Evolutionary conservation across 208 protist genomes (phyloP).

Genomic region (Wallacemonas collosoma): DNA sequence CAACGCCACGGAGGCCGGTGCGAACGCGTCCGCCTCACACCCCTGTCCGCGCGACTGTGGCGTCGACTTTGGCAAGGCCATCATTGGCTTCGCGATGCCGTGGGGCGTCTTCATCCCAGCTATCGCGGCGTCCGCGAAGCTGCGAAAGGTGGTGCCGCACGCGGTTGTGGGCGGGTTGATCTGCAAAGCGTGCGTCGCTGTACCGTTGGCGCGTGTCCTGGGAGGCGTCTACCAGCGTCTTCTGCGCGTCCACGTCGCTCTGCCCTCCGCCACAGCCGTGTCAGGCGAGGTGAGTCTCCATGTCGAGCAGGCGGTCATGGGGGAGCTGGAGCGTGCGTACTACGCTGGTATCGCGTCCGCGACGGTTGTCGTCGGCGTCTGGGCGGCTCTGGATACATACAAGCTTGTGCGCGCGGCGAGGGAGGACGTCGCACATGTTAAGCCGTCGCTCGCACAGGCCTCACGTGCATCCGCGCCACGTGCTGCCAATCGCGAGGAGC

Average conservation of each 20-base stretch:
- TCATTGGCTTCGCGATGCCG: constrained; percentile 30
- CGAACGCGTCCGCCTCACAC: neutral
- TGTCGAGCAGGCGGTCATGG: constrained; percentile 24
- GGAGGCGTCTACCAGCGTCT: constrained; percentile 28
- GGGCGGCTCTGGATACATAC: constrained; percentile 21
- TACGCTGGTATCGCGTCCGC: constrained; percentile 22
- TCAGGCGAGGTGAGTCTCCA: neutral
- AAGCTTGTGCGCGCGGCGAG: constrained; percentile 8
- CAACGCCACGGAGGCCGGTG: constrained; percentile 18
- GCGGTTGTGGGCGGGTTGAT: constrained; percentile 28
- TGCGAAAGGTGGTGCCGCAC: constrained; percentile 21
- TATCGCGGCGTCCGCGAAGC: constrained; percentile 9
- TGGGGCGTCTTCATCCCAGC: constrained; percentile 32
- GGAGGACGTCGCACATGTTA: neutral
- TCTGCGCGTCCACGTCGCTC: constrained; percentile 19
- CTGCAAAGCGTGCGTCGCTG: constrained; percentile 33
- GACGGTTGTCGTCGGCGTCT: constrained; percentile 18
- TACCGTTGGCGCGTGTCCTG: constrained; percentile 32
- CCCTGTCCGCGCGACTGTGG: neutral
- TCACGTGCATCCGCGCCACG: neutral
- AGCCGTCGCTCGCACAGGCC: neutral
- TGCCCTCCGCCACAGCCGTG: constrained; percentile 10
- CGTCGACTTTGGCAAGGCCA: constrained; percentile 24
- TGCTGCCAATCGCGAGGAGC: neutral
- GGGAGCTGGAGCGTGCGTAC: constrained; percentile 29